phyloP scores from a whole-genome alignment of 1,139 yeast genomes.

The Candida sp. region DNA sequence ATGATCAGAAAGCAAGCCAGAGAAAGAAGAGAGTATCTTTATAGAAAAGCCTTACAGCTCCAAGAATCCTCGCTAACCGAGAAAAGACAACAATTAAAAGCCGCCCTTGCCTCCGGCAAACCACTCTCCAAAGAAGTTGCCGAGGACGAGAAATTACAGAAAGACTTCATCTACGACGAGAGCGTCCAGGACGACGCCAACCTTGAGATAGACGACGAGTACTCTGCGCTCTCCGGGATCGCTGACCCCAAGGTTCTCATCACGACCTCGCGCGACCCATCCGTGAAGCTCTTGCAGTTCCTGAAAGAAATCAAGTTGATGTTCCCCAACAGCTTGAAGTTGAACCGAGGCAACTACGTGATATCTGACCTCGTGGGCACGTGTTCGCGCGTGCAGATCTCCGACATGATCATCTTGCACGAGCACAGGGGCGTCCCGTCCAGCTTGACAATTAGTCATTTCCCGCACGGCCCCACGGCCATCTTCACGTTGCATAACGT shows the following conservation, averaged over 20 bases:
- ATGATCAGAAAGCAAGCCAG: conserved; percentile 92
- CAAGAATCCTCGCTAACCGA: conserved; percentile 89
- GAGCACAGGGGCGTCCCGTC: conserved; percentile 99
- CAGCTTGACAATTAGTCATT: conserved; percentile 88
- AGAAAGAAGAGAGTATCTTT: conserved; percentile 92
- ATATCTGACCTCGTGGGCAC: conserved; percentile 87
- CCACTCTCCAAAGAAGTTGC: conserved; percentile 89
- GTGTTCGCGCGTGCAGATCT: conserved; percentile 69
- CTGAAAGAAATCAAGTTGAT: conserved; percentile 89
- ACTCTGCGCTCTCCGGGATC: conserved; percentile 84
- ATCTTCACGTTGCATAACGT: conserved; percentile 95
- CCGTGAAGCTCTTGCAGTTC: conserved; percentile 83
- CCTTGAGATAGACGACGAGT: conserved; percentile 77
- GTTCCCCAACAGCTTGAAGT: conserved; percentile 87
- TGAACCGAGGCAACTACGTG: conserved; percentile 93
- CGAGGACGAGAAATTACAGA: conserved; percentile 81
- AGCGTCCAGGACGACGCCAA: conserved; percentile 56
- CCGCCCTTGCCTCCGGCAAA: conserved; percentile 91
- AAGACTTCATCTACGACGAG: conserved; percentile 86
- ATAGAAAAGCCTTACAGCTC: conserved; percentile 84
- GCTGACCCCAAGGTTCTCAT: conserved; percentile 93
- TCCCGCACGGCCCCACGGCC: conserved; percentile 98
- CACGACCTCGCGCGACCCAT: conserved; percentile 94
- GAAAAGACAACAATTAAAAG: conserved; percentile 84
- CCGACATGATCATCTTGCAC: conserved; percentile 86